These are phyloP conservation scores for Aquilaria yunnanensis DNA, from an alignment of 345 rosid genomes.

Conservation along the genomic window DNA sequence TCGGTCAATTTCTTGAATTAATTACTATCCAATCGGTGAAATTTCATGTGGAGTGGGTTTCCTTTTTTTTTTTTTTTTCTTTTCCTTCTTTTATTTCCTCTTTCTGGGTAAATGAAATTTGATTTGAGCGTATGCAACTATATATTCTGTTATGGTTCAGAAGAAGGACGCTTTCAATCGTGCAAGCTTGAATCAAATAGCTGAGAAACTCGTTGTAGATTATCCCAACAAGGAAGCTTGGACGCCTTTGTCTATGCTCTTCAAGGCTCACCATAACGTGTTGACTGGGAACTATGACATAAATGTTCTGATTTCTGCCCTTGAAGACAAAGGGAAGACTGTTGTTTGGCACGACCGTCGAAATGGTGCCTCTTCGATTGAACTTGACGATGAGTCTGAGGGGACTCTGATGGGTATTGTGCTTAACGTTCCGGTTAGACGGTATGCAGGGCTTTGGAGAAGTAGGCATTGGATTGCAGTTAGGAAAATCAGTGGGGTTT, in stretches of 20 bases:
- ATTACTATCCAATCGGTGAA: no score
- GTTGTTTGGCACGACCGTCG: constrained; percentile 85
- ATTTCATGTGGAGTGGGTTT: neutral
- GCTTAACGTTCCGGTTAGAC: constrained; percentile 59
- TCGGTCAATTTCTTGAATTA: neutral
- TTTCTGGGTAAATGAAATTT: no score
- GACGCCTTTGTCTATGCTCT: constrained; percentile 63
- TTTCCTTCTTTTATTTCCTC: neutral
- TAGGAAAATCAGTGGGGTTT: constrained; percentile 64
- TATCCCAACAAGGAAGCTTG: constrained; percentile 52
- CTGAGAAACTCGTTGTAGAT: constrained; percentile 49
- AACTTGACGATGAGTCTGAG: constrained; percentile 40
- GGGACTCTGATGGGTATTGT: constrained; percentile 58
- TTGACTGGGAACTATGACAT: constrained; percentile 84
- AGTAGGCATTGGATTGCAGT: constrained; percentile 83
- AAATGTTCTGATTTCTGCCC: constrained; percentile 72
- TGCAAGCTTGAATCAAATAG: constrained; percentile 51
- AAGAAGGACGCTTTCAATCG: constrained; percentile 57
- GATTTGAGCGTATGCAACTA: no score
- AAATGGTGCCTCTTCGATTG: constrained; percentile 45
- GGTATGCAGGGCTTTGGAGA: constrained; percentile 79
- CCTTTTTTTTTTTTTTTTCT: neutral
- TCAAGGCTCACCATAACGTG: constrained; percentile 79
- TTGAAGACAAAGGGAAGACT: constrained; percentile 55
- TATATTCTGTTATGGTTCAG: constrained; percentile 25